Evolutionary conservation across 1,284 basidiomycete species (phyloP), one percentile per base, ranked within the genome.

Genomic region (Xerocomus minutiporus): DNA sequence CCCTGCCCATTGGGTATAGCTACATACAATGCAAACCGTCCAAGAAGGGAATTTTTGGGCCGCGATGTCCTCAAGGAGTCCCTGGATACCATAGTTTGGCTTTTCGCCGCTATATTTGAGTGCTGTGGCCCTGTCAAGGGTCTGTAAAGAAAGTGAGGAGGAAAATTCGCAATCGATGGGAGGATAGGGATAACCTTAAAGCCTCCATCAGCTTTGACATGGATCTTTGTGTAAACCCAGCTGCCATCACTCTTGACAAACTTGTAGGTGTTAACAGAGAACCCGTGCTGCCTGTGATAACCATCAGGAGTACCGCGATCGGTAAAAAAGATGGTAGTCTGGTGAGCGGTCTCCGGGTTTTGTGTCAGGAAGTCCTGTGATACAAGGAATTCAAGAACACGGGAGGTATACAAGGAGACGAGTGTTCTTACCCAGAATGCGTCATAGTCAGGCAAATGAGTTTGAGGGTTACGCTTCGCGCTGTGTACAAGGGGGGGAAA

Each of bases 401-500:
- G 4, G 5, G 25, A 9, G 9, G 4, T 8, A 31, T 11, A 8
- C 8, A 13, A 39, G 5, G 7, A 25, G 13, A 25, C 2, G 4
- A 38, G 1, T 0, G 40, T 4, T n/a, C 75, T 40, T 68, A 85
- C 84, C 88, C 87, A 90, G 76, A 88, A 88, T 79, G 81, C 81
- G 66, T 89, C 86, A 32, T 84, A 63, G 74, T 92, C 89, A 71
- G 89, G 91, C 58, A 92, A 71, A 71, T 94, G 88, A 11, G 91
- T 93, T 69, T 92, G 88, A 17, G 92, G 92, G 72, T 90, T 85
- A 64, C 92, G 83, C 81, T 97, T 96, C 73, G 94, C 91, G 36
- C 92, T 93, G 77, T 96, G 93, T 63, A 96, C 94, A 75, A 97
- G 94, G 75, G 92, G 83, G n/a, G 87, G 83, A 79, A 89, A 90